Evolutionary conservation across 345 rosid species (phyloP), one percentile per base, ranked within the genome.

Genomic region (Gossypium longicalyx): DNA sequence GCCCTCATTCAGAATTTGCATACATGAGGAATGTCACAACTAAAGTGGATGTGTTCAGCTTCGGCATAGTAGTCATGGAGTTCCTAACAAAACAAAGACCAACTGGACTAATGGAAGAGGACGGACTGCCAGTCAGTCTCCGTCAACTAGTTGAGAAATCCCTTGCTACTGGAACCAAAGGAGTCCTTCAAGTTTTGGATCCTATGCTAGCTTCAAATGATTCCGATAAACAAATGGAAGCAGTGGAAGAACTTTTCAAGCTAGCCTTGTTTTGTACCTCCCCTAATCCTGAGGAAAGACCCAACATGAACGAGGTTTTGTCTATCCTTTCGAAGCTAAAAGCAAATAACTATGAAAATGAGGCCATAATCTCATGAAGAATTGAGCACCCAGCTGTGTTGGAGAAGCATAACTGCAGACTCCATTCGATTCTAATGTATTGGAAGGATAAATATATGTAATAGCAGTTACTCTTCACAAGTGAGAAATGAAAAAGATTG

Each of bases 11-110:
- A 94, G 97, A 94, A 76, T 88, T 94, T 23, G 97, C 97, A 20
- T 94, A 90, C 80, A 88, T 90, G 93, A 83, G 91, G 79, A 89
- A 64, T 59, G 93, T 87, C 61, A 87, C 97, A 7, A 84, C 97
- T 13, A 88, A 94, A 79, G 97, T 79, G n/a, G 98, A 89, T 67
- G 89, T 91, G 10, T 91, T 89, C 85, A 91, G 98, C 87, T 94
- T 88, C 38, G 96, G 97, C 43, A 70, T 82, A 23, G 74, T 94
- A 74, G 79, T 92, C 76, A 84, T 94, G 87, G 97, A 94, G 89
- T 72, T 90, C 49, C 79, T 92, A 23, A 87, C 91, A 38, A 87
- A 82, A 74, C 82, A 74, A 70, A 90, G 97, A 80, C 97, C 97
- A n/a, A 92, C 98, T 1, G 90, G 86, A 23, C 51, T 87, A 12